These are phyloP conservation scores for Sarocladium strictum DNA, from an alignment of 2,329 filamentous ascomycete genomes.

Conservation along the genomic window DNA sequence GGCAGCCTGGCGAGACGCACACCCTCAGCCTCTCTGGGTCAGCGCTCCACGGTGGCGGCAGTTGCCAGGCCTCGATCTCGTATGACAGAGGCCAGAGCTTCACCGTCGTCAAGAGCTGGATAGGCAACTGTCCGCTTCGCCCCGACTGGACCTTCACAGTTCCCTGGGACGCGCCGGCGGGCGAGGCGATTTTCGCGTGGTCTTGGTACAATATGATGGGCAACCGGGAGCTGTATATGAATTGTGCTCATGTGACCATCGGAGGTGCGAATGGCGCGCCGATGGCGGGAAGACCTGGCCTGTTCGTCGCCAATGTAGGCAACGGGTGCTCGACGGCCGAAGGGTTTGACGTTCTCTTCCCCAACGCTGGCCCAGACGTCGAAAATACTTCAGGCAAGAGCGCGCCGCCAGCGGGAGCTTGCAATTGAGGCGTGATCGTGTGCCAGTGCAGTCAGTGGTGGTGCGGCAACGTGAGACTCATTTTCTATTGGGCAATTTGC, in stretches of 20 bases:
- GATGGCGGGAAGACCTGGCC: slow-evolving; percentile 27
- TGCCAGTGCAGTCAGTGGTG: no score
- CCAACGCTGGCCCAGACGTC: slow-evolving; percentile 52
- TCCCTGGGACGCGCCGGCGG: slow-evolving; percentile 41
- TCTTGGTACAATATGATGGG: slow-evolving; percentile 58
- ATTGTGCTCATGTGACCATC: slow-evolving; percentile 57
- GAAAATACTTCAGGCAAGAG: slow-evolving; percentile 4
- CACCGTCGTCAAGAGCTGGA: slow-evolving; percentile 39
- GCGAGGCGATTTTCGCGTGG: slow-evolving; percentile 54
- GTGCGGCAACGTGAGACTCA: no score
- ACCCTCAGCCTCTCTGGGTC: slow-evolving; percentile 47
- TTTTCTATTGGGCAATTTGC: no score
- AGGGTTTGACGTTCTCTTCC: slow-evolving; percentile 53
- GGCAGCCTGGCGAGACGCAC: slow-evolving; percentile 46
- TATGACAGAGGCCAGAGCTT: slow-evolving; percentile 55
- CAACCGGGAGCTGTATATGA: slow-evolving; percentile 66
- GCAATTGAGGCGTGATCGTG: background rate
- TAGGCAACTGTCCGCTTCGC: slow-evolving; percentile 28
- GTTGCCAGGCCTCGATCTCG: slow-evolving; percentile 57
- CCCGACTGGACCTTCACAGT: slow-evolving; percentile 42
- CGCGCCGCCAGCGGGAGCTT: background rate
- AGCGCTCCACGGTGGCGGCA: slow-evolving; percentile 51
- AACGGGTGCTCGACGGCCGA: slow-evolving; percentile 51
- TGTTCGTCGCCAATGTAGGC: slow-evolving; percentile 62
- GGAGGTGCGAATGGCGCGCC: slow-evolving; percentile 2